Evolutionary conservation across 768 basidiomycete genomes (phyloP).

Genomic region (Mycena filopes): DNA sequence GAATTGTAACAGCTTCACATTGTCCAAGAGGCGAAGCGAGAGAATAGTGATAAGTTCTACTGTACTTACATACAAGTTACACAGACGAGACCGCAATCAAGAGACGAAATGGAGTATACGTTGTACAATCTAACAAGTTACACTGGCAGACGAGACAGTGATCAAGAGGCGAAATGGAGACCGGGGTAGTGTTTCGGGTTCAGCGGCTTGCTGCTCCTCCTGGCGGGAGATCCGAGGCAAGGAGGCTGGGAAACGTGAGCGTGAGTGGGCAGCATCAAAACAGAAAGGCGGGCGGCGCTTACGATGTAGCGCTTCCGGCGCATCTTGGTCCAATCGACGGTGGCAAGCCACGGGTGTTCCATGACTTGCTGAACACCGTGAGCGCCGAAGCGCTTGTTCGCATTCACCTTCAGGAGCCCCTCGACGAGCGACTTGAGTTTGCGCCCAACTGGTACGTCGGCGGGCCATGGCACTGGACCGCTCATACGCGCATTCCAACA

Average conservation of each 20-base stretch:
- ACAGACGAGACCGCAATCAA: too few relatives aligned
- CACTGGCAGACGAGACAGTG: too few relatives aligned
- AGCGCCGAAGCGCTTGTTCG: constrained; percentile 52
- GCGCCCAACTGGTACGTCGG: constrained; percentile 45
- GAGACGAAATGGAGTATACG: too few relatives aligned
- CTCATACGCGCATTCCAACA: constrained; percentile 41
- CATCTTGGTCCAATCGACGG: constrained; percentile 61
- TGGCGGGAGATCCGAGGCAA: constrained; percentile 40
- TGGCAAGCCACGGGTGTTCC: constrained; percentile 56
- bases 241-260: constrained; percentile 41
- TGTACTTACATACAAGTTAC: too few relatives aligned
- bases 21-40: too few relatives aligned
- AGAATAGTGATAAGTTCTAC: too few relatives aligned
- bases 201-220: neutral
- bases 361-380: constrained; percentile 46
- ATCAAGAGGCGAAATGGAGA: constrained; percentile 12
- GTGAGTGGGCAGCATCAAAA: constrained; percentile 5
- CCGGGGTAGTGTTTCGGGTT: constrained; percentile 13
- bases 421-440: constrained; percentile 55
- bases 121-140: too few relatives aligned
- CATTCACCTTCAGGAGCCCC: constrained; percentile 50
- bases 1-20: too few relatives aligned
- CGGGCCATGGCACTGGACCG: constrained; percentile 53
- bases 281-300: constrained; percentile 36
- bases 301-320: constrained; percentile 56